Percentiles rank a stretch among this genome's conserved stretches.
Evolutionary conservation across 805 yeast species (phyloP).

Genomic region (Lachancea nothofagi): DNA sequence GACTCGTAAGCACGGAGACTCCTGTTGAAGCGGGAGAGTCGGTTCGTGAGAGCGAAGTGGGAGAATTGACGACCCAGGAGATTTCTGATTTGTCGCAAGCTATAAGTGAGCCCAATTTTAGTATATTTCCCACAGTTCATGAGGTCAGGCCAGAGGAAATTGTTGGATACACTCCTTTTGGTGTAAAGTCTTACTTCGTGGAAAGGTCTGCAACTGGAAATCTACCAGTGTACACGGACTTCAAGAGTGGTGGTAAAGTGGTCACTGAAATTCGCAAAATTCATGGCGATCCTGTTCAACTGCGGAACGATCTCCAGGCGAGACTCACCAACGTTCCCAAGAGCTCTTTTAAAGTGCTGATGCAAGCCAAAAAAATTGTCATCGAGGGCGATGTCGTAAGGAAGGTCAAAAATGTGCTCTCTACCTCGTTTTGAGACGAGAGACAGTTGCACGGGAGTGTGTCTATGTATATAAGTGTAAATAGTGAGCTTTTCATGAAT

Average conservation of each 20-base stretch:
- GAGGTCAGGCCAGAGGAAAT: conserved; percentile 31
- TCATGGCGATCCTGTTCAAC: conserved; percentile 58
- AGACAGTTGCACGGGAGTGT: background rate
- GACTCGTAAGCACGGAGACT: background rate
- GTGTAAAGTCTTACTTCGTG: conserved; percentile 31
- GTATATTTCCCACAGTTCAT: conserved; percentile 25
- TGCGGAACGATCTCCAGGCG: conserved; percentile 59
- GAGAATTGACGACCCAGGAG: conserved; percentile 6
- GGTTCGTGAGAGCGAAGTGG: background rate
- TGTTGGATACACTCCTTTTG: conserved; percentile 22
- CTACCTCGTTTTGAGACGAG: conserved; percentile 14
- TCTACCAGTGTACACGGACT: conserved; percentile 75
- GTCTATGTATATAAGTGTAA: conserved; percentile 10
- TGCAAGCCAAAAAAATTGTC: conserved; percentile 48
- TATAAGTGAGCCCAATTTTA: conserved; percentile 5
- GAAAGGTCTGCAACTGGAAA: conserved; percentile 56
- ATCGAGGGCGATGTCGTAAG: conserved; percentile 44
- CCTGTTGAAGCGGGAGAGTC: background rate
- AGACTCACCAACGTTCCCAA: conserved; percentile 44
- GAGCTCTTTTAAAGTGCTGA: conserved; percentile 42
- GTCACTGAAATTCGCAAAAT: conserved; percentile 71
- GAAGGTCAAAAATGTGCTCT: conserved; percentile 31
- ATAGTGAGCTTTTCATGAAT: conserved; percentile 12
- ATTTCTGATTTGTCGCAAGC: conserved; percentile 6
- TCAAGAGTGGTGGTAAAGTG: conserved; percentile 48